Evolutionary conservation across 164 flowering plant species (phyloP).

Genomic region (Hamamelis virginiana): DNA sequence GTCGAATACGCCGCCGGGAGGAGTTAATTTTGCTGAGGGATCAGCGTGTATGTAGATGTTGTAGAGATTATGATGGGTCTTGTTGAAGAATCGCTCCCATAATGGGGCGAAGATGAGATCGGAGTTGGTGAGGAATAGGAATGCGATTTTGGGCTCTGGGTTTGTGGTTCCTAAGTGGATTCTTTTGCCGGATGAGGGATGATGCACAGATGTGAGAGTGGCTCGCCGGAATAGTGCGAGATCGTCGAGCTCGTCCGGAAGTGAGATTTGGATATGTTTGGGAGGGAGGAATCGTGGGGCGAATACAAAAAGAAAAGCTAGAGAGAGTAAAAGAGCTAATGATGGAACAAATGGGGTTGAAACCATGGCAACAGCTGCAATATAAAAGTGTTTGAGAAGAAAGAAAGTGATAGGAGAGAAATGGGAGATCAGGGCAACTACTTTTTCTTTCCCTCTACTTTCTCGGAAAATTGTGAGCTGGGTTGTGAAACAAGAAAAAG

Average conservation of each 20-base stretch:
- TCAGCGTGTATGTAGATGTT: slow-evolving; percentile 92
- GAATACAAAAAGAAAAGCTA: slow-evolving; percentile 54
- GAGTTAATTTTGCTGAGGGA: slow-evolving; percentile 43
- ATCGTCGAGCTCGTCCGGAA: slow-evolving; percentile 76
- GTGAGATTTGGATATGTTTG: slow-evolving; percentile 41
- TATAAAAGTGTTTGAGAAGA: too few species aligned
- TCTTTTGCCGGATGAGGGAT: slow-evolving; percentile 14
- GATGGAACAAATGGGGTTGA: slow-evolving; percentile 47
- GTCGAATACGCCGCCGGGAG: slow-evolving; percentile 46
- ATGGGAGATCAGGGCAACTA: too few species aligned
- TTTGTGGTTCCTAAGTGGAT: slow-evolving; percentile 35
- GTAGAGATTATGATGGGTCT: slow-evolving; percentile 28
- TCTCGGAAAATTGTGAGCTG: too few species aligned
- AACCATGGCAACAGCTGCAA: slow-evolving; percentile 22
- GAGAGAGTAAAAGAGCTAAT: slow-evolving; percentile 52
- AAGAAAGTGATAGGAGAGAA: too few species aligned
- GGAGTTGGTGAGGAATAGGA: slow-evolving; percentile 84
- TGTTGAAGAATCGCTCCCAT: slow-evolving; percentile 73
- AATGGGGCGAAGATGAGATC: slow-evolving; percentile 72
- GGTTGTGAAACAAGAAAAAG: too few species aligned
- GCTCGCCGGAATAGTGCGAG: slow-evolving; percentile 72
- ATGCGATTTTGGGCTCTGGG: slow-evolving; percentile 69
- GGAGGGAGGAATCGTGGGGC: slow-evolving; percentile 60
- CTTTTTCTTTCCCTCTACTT: too few species aligned
- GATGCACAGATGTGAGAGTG: slow-evolving; percentile 10